Conservation (phyloP, 371 early-diverging fungal genomes). For the Apophysomyces variabilis region DNA sequence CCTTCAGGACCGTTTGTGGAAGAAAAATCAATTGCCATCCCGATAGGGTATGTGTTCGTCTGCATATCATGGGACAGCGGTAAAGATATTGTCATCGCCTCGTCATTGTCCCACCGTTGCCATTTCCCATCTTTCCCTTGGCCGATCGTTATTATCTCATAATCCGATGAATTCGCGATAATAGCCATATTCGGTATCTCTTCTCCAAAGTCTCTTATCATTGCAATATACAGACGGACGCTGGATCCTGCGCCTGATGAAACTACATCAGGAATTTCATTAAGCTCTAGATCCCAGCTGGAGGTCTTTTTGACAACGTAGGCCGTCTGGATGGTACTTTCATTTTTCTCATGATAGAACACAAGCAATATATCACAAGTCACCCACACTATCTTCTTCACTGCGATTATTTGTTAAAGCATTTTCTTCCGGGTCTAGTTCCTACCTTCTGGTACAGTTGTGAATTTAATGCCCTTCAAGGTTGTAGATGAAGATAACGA, state of each 20-base stretch:
- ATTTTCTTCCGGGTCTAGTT: too few species aligned
- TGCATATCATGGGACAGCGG: slow-evolving; percentile 14
- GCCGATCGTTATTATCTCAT: slow-evolving; percentile 14
- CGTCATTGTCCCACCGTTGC: slow-evolving; percentile 19
- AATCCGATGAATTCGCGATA: slow-evolving; percentile 12
- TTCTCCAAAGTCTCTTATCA: slow-evolving; percentile 11
- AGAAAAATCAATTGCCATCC: slow-evolving; percentile 18
- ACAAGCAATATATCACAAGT: not conserved
- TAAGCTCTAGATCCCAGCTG: not conserved
- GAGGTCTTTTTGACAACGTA: not conserved
- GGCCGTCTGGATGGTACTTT: not conserved
- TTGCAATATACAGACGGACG: not conserved
- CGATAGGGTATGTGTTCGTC: slow-evolving; percentile 17
- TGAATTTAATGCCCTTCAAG: too few species aligned
- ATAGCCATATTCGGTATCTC: slow-evolving; percentile 13
- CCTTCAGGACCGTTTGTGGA: not conserved
- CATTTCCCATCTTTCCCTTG: slow-evolving; percentile 14
- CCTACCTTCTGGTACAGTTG: too few species aligned
- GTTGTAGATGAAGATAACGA: too few species aligned
- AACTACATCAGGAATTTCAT: not conserved
- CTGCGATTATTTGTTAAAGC: not conserved
- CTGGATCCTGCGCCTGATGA: not conserved
- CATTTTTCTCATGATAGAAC: not conserved
- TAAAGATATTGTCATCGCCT: slow-evolving; percentile 11
- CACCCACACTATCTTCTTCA: not conserved